phyloP scores from a whole-genome alignment of 139 green algal species.

The Chlamydomonas sphaeroides region DNA sequence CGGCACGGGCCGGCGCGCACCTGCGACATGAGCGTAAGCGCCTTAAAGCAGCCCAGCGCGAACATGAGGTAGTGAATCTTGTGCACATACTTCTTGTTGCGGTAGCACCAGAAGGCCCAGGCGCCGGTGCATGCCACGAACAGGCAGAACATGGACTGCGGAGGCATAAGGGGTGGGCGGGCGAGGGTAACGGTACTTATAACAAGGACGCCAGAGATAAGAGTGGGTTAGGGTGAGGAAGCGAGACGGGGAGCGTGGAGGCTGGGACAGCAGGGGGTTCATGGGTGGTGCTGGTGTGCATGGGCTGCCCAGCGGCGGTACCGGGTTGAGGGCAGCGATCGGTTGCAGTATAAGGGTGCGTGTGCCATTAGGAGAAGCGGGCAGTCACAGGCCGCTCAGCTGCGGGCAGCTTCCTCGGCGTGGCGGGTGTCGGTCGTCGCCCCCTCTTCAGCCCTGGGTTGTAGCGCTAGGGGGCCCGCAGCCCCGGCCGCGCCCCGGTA shows the following conservation, averaged over 20 bases:
- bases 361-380: too few species aligned
- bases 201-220: neutral
- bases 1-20: neutral
- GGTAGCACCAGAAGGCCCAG: slow-evolving; percentile 72
- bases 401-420: too few species aligned
- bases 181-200: neutral
- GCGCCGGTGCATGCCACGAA: slow-evolving; percentile 69
- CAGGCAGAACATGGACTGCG: slow-evolving; percentile 84
- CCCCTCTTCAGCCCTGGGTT: too few species aligned
- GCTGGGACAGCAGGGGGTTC: neutral
- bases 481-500: too few species aligned
- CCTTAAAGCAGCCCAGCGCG: slow-evolving; percentile 86
- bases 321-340: too few species aligned
- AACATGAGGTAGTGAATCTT: slow-evolving; percentile 96
- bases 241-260: neutral
- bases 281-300: neutral
- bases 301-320: too few species aligned
- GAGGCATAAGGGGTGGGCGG: neutral
- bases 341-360: too few species aligned
- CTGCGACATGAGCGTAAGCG: slow-evolving; percentile 86
- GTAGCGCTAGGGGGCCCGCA: too few species aligned
- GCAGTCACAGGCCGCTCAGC: too few species aligned
- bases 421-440: too few species aligned
- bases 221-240: neutral
- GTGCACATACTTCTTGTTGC: slow-evolving; percentile 64